A percentile compares a stretch with the other conserved stretches of the same genome.
Conservation (phyloP, 2,329 filamentous ascomycete genomes). For the Rhynchosporium secalis region DNA sequence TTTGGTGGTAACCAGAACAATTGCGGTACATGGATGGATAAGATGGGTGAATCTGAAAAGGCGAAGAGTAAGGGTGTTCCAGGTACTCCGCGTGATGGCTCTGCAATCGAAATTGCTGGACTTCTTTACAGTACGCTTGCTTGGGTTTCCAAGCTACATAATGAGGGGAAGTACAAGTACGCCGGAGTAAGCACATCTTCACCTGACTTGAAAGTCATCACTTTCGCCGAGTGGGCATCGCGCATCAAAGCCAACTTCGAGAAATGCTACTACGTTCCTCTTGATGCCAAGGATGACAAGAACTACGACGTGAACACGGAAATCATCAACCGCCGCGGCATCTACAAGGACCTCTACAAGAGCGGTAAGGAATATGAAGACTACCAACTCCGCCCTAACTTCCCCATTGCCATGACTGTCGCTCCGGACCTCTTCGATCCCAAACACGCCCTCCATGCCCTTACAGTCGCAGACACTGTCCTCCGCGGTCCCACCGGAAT, state of each 20-base stretch:
- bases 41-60: conserved; percentile 97
- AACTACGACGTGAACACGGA: conserved; percentile 77
- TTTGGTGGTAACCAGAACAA: conserved; percentile 94
- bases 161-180: conserved; percentile 70
- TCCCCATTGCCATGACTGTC: conserved; percentile 92
- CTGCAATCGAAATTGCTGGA: conserved; percentile 92
- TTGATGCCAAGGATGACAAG: conserved; percentile 65
- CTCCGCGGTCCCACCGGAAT: conserved; percentile 89
- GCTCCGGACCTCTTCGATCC: conserved; percentile 84
- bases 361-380: conserved; percentile 96
- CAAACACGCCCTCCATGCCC: conserved; percentile 73
- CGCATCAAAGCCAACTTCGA: conserved; percentile 87
- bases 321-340: conserved; percentile 85
- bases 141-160: conserved; percentile 72
- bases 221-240: conserved; percentile 75
- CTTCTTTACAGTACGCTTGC: conserved; percentile 84
- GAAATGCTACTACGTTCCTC: conserved; percentile 83
- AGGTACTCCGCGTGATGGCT: conserved; percentile 94
- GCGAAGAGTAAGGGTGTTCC: conserved; percentile 91
- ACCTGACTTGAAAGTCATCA: conserved; percentile 54
- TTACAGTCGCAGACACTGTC: conserved; percentile 75
- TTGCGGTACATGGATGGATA: conserved; percentile 99
- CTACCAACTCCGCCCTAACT: conserved; percentile 94
- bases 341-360: conserved; percentile 96
- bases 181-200: conserved; percentile 68